Evolutionary conservation across 768 basidiomycete species (phyloP).

Genomic region (Pisolithus orientalis): DNA sequence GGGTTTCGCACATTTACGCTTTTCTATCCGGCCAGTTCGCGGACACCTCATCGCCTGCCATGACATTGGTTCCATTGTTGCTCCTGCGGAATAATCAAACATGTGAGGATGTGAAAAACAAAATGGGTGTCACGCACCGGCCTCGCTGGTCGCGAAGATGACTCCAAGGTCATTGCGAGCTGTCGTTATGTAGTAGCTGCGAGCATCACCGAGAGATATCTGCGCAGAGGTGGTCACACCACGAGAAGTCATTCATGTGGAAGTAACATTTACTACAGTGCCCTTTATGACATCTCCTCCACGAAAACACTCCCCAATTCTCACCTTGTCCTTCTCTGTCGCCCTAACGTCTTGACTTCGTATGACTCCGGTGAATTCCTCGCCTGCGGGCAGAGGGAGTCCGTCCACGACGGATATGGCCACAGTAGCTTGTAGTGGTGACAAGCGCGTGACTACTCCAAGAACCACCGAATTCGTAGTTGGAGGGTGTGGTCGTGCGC

Average conservation of each 20-base stretch:
- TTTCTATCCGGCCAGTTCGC: conserved; percentile 72
- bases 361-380: conserved; percentile 88
- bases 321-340: conserved; percentile 86
- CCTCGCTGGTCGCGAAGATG: conserved; percentile 85
- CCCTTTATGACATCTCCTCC: conserved; percentile 89
- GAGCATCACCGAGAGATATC: conserved; percentile 90
- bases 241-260: neutral
- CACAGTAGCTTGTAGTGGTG: conserved; percentile 75
- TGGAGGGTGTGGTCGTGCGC: conserved; percentile 68
- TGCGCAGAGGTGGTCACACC: conserved; percentile 23
- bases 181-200: conserved; percentile 89
- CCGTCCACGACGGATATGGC: conserved; percentile 87
- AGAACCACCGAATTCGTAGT: conserved; percentile 70
- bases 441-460: conserved; percentile 76
- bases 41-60: conserved; percentile 92
- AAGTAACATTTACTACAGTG: conserved; percentile 55
- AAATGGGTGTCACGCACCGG: conserved; percentile 41
- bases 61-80: conserved; percentile 77
- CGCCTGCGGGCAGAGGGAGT: conserved; percentile 70
- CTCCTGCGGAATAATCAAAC: conserved; percentile 37
- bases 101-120: conserved; percentile 1
- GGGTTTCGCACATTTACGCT: conserved; percentile 83
- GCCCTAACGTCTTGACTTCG: conserved; percentile 83
- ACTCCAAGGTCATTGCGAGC: conserved; percentile 88
- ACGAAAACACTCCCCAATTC: conserved; percentile 86